Evolutionary conservation across 2,329 filamentous ascomycete species (phyloP).

Genomic region (Colletotrichum eleusines): DNA sequence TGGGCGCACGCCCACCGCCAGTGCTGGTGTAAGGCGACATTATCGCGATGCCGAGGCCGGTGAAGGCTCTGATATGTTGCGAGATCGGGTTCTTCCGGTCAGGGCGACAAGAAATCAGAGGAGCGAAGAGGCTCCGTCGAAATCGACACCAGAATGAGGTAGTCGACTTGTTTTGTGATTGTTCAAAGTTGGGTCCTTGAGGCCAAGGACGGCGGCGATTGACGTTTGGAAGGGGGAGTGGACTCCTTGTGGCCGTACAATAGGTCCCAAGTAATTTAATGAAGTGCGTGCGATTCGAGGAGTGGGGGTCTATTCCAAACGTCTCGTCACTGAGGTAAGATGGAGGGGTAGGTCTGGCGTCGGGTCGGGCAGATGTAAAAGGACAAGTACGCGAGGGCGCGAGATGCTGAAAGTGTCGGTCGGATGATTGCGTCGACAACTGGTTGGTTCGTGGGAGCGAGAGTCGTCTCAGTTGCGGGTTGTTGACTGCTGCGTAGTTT

Average conservation of each 20-base stretch:
- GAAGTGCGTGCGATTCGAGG: conserved; percentile 22
- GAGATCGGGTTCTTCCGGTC: conserved; percentile 12
- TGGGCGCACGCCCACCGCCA: conserved; percentile 82
- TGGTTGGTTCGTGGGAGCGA: conserved; percentile 20
- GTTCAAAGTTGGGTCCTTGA: conserved; percentile 20
- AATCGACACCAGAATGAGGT: conserved; percentile 22
- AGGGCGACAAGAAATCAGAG: conserved; percentile 9
- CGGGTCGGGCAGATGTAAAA: conserved; percentile 5
- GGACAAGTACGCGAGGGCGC: not conserved
- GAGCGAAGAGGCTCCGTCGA: conserved; percentile 28
- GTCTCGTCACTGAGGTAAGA: conserved; percentile 20
- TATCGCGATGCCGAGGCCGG: conserved; percentile 19
- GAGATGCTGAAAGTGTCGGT: conserved; percentile 6
- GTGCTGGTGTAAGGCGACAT: conserved; percentile 73
- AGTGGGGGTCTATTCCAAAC: conserved; percentile 26
- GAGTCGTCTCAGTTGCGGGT: conserved; percentile 17
- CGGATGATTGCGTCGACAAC: not conserved
- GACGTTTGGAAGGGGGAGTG: conserved; percentile 33
- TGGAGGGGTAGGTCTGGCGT: conserved; percentile 27
- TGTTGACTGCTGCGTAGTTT: conserved; percentile 23
- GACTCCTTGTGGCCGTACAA: conserved; percentile 24
- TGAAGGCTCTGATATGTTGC: conserved; percentile 23
- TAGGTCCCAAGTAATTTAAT: conserved; percentile 14
- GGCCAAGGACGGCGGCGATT: conserved; percentile 22
- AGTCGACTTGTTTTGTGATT: conserved; percentile 38